These are phyloP conservation scores for Tilletia indica DNA, from an alignment of 1,284 basidiomycete genomes.

Conservation along the genomic window DNA sequence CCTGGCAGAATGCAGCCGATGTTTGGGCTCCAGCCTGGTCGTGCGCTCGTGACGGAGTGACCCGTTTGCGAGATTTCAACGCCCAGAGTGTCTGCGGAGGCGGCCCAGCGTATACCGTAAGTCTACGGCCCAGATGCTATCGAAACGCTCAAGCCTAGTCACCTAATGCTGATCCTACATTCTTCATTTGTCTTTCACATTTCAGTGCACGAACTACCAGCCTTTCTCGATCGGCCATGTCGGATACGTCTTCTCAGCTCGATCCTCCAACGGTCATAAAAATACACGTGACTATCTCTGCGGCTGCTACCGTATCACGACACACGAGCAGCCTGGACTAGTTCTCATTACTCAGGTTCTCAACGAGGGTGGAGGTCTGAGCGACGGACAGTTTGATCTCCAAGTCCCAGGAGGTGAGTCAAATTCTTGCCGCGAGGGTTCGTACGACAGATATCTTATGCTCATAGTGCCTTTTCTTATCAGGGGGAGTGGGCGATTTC, in stretches of 20 bases:
- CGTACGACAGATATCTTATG: background rate
- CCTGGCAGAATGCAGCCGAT: background rate
- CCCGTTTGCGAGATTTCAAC: background rate
- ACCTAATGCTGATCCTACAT: background rate
- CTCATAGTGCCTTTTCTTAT: background rate
- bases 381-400: background rate
- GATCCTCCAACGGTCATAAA: background rate
- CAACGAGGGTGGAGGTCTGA: background rate
- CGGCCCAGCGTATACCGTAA: background rate
- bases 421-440: background rate
- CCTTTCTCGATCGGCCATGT: background rate
- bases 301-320: background rate
- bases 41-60: background rate
- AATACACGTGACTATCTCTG: background rate
- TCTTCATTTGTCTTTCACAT: too few species aligned
- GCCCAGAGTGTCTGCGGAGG: slow-evolving; percentile 4
- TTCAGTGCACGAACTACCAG: slow-evolving; percentile 3
- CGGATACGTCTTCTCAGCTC: background rate
- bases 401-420: background rate
- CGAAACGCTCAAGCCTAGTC: background rate
- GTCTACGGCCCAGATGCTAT: background rate
- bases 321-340: background rate
- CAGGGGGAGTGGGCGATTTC: background rate
- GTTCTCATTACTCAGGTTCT: background rate
- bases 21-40: background rate